Evolutionary conservation across 2,329 filamentous ascomycete species (phyloP).

Genomic region (Cladorrhinum sp.): DNA sequence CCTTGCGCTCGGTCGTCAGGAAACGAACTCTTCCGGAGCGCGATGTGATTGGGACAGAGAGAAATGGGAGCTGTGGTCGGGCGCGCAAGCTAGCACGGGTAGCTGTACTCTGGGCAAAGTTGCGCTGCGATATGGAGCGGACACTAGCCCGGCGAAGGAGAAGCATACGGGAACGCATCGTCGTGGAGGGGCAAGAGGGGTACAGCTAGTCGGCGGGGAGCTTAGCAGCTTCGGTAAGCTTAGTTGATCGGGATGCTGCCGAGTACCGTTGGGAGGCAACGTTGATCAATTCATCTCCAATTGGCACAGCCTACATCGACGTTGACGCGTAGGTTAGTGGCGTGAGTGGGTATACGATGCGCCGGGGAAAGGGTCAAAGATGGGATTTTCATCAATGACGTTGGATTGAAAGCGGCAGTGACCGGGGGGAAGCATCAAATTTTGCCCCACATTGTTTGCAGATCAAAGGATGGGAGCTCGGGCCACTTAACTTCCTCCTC

Average conservation of each 20-base stretch:
- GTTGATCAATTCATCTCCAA: not conserved
- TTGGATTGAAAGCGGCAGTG: not conserved
- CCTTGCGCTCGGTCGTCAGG: conserved; percentile 74
- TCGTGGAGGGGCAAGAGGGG: conserved; percentile 5
- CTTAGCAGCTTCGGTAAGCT: not conserved
- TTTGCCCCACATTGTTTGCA: not conserved
- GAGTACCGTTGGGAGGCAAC: not conserved
- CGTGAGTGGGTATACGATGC: too few species aligned
- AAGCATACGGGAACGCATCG: conserved; percentile 41
- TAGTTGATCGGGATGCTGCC: not conserved
- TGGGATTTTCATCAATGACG: not conserved
- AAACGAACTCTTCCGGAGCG: conserved; percentile 59
- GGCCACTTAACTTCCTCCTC: not conserved
- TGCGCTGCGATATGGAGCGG: conserved; percentile 22
- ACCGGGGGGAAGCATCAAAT: not conserved
- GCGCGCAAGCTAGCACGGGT: conserved; percentile 31
- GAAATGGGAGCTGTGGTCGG: conserved; percentile 51
- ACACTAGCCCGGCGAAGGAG: conserved; percentile 31
- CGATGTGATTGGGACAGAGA: conserved; percentile 39
- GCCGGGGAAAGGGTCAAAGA: too few species aligned
- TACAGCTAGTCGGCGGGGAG: not conserved
- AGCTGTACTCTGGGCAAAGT: conserved; percentile 60
- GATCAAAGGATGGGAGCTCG: not conserved
- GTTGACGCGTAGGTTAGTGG: too few species aligned
- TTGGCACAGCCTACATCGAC: not conserved